Evolutionary conservation across 1,284 basidiomycete genomes (phyloP), one percentile per base, ranked within the genome.

Genomic region (Macrocybe sp.): DNA sequence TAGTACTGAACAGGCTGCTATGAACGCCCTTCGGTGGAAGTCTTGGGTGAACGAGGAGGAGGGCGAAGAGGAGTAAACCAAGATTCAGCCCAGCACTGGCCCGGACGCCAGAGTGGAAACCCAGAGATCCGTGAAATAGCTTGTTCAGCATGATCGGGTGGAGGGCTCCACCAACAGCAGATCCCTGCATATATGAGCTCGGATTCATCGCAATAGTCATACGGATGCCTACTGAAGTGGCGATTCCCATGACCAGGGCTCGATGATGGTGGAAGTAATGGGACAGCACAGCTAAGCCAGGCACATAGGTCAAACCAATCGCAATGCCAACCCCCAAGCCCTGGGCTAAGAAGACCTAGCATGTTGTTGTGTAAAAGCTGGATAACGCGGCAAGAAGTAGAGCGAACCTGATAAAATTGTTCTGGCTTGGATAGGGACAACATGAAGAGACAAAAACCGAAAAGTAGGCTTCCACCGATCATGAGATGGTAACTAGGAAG

Each of bases 261-360:
- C 73, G 65, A 11, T 65, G 64, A 4, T 54, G 56, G 12, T 61
- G 59, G 57, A 75, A 78, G 54, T 76, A 70, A 47, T 75, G 74
- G 0, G 61, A 59, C 9, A 70, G 59, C 45, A 75, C 65, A 36
- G 65, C 64, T 41, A 73, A 59, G 50, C 56, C 47, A 1, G 62
- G 62, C 9, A 59, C 46, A 43, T 62, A 65, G 1, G 53, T 50
- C 8, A 60, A 42, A 2, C 64, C 62, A n/a, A 50, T 47, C 1
- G 58, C 58, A 11, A 60, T 32, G 0, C 76, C 75, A 46, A 71
- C 63, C 2, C 72, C 73, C 7, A 77, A 55, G 16, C 66, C 75
- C 52, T 78, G 75, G 4, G 68, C 63, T 7, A 78, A 65, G 56
- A 76, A 75, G n/a, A 76, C 63, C 68, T 73, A 37, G 41, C 22